A percentile compares a stretch with the other conserved stretches of the same genome.
Evolutionary conservation across 2,329 filamentous ascomycete genomes (phyloP).

Genomic region (Venturia asperata): DNA sequence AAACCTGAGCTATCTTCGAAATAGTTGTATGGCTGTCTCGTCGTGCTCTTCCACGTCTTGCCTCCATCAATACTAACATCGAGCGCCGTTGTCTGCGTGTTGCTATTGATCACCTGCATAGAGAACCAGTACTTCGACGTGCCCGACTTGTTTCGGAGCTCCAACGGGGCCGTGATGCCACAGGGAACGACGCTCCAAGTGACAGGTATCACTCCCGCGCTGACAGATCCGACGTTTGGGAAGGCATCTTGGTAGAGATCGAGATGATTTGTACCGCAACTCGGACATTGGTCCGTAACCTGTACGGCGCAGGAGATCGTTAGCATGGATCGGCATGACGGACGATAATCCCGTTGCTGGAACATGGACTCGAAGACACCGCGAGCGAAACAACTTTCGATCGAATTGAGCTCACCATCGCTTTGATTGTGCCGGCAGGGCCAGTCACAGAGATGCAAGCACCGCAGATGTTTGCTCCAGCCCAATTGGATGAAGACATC

Average conservation of each 20-base stretch:
- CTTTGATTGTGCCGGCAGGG: neutral
- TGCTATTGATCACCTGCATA: slow-evolving; percentile 59
- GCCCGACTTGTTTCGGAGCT: slow-evolving; percentile 48
- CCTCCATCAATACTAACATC: neutral
- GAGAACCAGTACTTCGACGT: slow-evolving; percentile 49
- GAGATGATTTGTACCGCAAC: neutral
- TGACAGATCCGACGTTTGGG: neutral
- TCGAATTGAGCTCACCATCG: neutral
- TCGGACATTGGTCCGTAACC: neutral
- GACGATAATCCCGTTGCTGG: neutral
- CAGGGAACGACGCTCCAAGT: neutral
- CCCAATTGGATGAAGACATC: slow-evolving; percentile 53
- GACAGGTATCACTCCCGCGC: neutral
- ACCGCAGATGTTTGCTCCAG: slow-evolving; percentile 51
- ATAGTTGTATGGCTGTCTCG: neutral
- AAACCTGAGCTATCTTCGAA: neutral
- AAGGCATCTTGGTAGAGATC: neutral
- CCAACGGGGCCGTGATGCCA: slow-evolving; percentile 46
- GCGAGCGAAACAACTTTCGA: neutral
- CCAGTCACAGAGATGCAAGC: slow-evolving; percentile 42
- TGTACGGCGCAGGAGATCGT: neutral
- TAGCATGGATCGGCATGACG: neutral
- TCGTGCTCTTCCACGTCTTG: neutral
- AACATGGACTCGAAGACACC: no score
- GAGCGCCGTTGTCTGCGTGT: slow-evolving; percentile 26